These are phyloP conservation scores for Lactarius hengduanensis DNA, from an alignment of 768 basidiomycete genomes.

Conservation along the genomic window DNA sequence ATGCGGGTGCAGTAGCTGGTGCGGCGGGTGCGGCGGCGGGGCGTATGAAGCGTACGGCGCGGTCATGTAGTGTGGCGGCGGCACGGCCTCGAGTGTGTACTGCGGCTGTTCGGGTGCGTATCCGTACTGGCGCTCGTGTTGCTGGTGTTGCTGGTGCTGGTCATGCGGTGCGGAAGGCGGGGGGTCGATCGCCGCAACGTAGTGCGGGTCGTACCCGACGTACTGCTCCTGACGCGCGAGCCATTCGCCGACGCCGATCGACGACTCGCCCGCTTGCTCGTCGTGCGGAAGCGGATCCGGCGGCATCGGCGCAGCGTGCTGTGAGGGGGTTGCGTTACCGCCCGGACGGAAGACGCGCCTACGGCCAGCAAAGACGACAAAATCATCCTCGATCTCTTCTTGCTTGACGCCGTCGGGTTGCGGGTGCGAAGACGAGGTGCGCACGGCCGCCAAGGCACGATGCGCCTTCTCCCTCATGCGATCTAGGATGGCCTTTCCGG, in stretches of 20 bases:
- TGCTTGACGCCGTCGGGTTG: constrained; percentile 45
- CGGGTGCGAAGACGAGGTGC: constrained; percentile 35
- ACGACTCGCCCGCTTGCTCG: constrained; percentile 1
- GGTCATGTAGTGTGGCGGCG: constrained; percentile 7
- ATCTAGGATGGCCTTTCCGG: constrained; percentile 53
- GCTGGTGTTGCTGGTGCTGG: not conserved
- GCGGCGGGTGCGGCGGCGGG: not conserved
- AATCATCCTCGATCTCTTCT: constrained; percentile 59
- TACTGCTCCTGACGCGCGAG: constrained; percentile 14
- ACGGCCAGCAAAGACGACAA: constrained; percentile 67
- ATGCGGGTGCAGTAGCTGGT: not conserved
- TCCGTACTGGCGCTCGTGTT: constrained; percentile 14
- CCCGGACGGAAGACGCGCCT: constrained; percentile 58
- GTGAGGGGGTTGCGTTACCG: constrained; percentile 31
- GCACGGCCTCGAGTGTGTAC: constrained; percentile 16
- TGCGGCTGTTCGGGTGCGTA: constrained; percentile 20
- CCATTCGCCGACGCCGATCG: constrained; percentile 24
- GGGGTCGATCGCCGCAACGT: constrained; percentile 8
- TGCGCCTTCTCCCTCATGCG: constrained; percentile 67
- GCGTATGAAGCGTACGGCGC: constrained; percentile 6
- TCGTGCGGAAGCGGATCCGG: not conserved
- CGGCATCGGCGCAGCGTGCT: not conserved
- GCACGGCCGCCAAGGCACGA: constrained; percentile 47
- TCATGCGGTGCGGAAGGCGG: constrained; percentile 7
- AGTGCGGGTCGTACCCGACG: constrained; percentile 15